Percentiles rank a stretch among this genome's conserved stretches.
phyloP scores from a whole-genome alignment of 345 rosid species.

The Salix exigua region DNA sequence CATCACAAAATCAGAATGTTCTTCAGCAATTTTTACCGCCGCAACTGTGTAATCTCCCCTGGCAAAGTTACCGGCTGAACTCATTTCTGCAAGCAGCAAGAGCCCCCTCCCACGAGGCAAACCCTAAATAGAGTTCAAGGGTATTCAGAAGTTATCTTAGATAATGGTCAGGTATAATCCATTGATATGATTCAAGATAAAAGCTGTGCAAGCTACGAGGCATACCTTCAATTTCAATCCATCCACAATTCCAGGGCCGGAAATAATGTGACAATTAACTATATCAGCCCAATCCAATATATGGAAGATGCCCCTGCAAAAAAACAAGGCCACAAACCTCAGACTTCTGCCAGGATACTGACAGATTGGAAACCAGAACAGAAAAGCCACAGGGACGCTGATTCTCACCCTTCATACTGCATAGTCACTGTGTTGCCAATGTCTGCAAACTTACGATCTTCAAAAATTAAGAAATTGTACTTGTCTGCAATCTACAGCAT shows the following conservation, averaged over 20 bases:
- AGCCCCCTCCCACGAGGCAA: constrained; percentile 88
- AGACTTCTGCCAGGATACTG: constrained; percentile 3
- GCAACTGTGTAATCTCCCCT: constrained; percentile 92
- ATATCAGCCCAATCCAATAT: constrained; percentile 97
- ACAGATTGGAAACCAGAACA: not conserved
- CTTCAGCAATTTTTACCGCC: constrained; percentile 87
- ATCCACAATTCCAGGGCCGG: constrained; percentile 94
- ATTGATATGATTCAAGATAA: not conserved
- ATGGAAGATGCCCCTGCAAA: constrained; percentile 69
- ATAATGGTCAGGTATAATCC: constrained; percentile 1
- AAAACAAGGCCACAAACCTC: constrained; percentile 1
- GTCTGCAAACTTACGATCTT: constrained; percentile 97
- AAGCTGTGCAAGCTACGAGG: not conserved
- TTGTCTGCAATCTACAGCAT: constrained; percentile 72
- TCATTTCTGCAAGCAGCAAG: constrained; percentile 92
- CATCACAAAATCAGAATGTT: constrained; percentile 90
- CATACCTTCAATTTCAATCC: constrained; percentile 88
- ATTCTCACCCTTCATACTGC: constrained; percentile 88
- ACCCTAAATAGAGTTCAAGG: constrained; percentile 46
- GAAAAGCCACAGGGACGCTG: not conserved
- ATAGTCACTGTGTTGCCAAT: constrained; percentile 98
- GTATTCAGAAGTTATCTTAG: not conserved
- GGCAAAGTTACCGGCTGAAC: constrained; percentile 97
- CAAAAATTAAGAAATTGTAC: constrained; percentile 82
- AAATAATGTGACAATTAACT: constrained; percentile 78